phyloP scores from a whole-genome alignment of 2,329 filamentous ascomycete species.

The Corinectria fuckeliana region DNA sequence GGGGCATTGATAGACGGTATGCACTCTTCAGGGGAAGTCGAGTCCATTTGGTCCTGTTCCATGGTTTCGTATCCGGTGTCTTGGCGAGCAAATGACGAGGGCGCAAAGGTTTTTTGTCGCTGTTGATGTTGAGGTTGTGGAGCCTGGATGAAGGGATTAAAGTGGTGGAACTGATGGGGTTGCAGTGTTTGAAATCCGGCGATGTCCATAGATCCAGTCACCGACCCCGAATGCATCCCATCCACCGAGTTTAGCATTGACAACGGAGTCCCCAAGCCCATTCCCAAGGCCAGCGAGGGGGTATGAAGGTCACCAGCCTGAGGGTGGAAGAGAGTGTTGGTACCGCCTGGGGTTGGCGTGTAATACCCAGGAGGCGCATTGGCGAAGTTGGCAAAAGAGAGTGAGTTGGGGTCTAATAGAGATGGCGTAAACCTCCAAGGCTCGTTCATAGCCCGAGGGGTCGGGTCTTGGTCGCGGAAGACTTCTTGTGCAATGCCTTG shows the following conservation, averaged over 20 bases:
- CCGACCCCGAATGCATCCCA: conserved; percentile 64
- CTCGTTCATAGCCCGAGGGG: conserved; percentile 79
- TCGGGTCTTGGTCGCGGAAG: conserved; percentile 78
- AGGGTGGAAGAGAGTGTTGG: conserved; percentile 79
- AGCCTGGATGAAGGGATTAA: conserved; percentile 74
- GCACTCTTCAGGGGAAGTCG: conserved; percentile 56
- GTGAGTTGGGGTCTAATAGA: conserved; percentile 83
- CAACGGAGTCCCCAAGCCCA: conserved; percentile 82
- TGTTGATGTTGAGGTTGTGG: conserved; percentile 58
- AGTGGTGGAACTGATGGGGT: conserved; percentile 68
- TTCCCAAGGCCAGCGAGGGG: conserved; percentile 73
- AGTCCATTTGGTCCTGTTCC: conserved; percentile 74
- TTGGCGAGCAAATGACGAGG: conserved; percentile 80
- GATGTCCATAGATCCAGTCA: conserved; percentile 64
- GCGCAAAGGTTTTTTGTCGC: conserved; percentile 65
- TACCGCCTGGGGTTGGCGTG: conserved; percentile 83
- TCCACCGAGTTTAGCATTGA: conserved; percentile 76
- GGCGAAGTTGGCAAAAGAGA: conserved; percentile 79
- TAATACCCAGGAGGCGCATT: conserved; percentile 86
- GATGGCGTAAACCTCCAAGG: conserved; percentile 89
- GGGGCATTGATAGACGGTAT: conserved; percentile 65
- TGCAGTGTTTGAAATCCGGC: conserved; percentile 69
- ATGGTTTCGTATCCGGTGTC: conserved; percentile 82
- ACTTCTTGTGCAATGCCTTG: conserved; percentile 37
- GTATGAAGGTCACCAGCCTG: conserved; percentile 90